These are phyloP conservation scores for Talaromyces ruber DNA, from an alignment of 495 filamentous ascomycete species.

Conservation along the genomic window DNA sequence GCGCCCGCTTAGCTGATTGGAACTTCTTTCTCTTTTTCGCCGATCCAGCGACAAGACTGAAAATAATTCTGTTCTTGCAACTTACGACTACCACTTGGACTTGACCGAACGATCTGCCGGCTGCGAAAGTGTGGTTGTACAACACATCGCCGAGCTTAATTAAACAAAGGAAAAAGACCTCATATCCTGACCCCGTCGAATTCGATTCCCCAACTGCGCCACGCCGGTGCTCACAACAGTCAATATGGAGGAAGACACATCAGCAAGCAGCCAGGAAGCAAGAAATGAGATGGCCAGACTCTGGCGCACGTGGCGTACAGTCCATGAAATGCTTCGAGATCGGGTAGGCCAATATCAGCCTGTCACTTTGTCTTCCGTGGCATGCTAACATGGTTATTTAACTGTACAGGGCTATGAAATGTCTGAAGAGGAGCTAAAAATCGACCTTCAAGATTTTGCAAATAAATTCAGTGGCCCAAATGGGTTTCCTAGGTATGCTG, in stretches of 20 bases:
- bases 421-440: constrained; percentile 76
- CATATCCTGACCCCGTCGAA: not conserved
- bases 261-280: constrained; percentile 40
- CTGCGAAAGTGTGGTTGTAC: not conserved
- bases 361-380: not conserved
- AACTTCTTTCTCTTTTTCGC: constrained; percentile 8
- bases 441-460: constrained; percentile 70
- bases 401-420: constrained; percentile 75
- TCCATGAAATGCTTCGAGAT: constrained; percentile 81
- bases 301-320: constrained; percentile 82
- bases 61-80: not conserved
- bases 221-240: constrained; percentile 10
- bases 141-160: not conserved
- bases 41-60: not conserved
- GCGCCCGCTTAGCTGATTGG: constrained; percentile 1
- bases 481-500: constrained; percentile 48
- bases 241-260: constrained; percentile 47
- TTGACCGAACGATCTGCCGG: not conserved
- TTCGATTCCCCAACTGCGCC: constrained; percentile 4
- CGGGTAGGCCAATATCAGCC: constrained; percentile 45
- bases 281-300: constrained; percentile 63
- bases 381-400: not conserved
- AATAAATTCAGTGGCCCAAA: constrained; percentile 37
- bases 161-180: not conserved
- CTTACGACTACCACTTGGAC: not conserved